These are phyloP conservation scores for Orbilia ellipsospora DNA, from an alignment of 2,329 filamentous ascomycete species.

Conservation along the genomic window DNA sequence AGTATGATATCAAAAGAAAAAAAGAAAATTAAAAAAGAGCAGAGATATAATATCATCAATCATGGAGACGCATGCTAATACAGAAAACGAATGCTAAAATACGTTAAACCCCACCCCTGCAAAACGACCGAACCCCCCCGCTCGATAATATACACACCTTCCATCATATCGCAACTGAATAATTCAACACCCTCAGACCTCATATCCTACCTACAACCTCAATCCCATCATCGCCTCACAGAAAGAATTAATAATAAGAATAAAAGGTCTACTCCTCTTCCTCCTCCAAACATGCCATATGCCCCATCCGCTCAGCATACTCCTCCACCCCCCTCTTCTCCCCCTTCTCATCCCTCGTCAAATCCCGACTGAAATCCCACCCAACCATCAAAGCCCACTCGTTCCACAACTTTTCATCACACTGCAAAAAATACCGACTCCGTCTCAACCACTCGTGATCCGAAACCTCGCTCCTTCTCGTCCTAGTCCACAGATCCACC, in stretches of 20 bases:
- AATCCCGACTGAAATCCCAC: constrained; percentile 50
- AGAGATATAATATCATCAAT: too few species aligned
- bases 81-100: too few species aligned
- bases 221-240: too few species aligned
- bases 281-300: constrained; percentile 50
- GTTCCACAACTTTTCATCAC: constrained; percentile 49
- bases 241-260: neutral
- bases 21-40: too few species aligned
- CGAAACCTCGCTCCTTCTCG: constrained; percentile 43
- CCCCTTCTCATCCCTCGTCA: constrained; percentile 44
- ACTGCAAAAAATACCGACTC: constrained; percentile 43
- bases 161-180: too few species aligned
- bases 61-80: too few species aligned
- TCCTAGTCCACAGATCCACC: constrained; percentile 42
- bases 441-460: constrained; percentile 52
- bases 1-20: too few species aligned
- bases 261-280: constrained; percentile 36
- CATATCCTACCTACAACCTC: too few species aligned
- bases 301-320: constrained; percentile 46
- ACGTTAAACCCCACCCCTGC: too few species aligned
- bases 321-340: constrained; percentile 40
- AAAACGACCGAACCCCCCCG: too few species aligned
- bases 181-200: too few species aligned
- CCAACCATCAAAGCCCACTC: constrained; percentile 54
- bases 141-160: too few species aligned